phyloP scores from a whole-genome alignment of 371 early-diverging fungal species.

The Batkoa obscura region DNA sequence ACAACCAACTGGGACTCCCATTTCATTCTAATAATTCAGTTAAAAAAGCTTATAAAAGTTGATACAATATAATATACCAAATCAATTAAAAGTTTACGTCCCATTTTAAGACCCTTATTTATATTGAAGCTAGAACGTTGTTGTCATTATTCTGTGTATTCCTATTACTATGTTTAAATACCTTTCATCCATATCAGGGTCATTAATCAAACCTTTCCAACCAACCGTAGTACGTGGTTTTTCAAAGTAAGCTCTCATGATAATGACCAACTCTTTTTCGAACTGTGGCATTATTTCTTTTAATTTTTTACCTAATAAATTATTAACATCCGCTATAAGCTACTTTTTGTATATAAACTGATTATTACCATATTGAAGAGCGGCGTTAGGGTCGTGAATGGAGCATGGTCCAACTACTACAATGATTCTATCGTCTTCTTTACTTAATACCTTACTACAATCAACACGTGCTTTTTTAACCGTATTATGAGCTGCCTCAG shows the following conservation, averaged over 20 bases:
- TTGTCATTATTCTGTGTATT: background rate
- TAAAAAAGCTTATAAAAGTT: background rate
- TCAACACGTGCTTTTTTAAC: slow-evolving; percentile 38
- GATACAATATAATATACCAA: slow-evolving; percentile 14
- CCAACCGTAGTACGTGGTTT: slow-evolving; percentile 89
- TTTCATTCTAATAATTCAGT: slow-evolving; percentile 25
- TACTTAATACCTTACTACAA: slow-evolving; percentile 47
- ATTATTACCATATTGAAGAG: slow-evolving; percentile 46
- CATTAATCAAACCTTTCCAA: slow-evolving; percentile 89
- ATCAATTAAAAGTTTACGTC: slow-evolving; percentile 51
- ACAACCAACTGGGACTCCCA: slow-evolving; percentile 70
- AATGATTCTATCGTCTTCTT: slow-evolving; percentile 63
- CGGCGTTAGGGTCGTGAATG: slow-evolving; percentile 74
- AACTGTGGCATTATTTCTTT: slow-evolving; percentile 31
- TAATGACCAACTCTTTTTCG: slow-evolving; percentile 44
- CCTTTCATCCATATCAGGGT: slow-evolving; percentile 64
- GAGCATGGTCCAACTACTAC: slow-evolving; percentile 89
- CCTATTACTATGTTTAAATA: slow-evolving; percentile 8
- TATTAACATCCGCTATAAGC: slow-evolving; percentile 5
- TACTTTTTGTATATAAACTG: background rate
- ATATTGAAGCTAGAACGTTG: slow-evolving; percentile 39
- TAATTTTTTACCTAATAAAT: slow-evolving; percentile 23
- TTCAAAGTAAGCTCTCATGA: slow-evolving; percentile 90
- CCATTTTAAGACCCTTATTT: slow-evolving; percentile 75
- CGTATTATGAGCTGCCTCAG: slow-evolving; percentile 17